Evolutionary conservation across 1,139 yeast species (phyloP).

Genomic region (Pichia kudriavzevii): DNA sequence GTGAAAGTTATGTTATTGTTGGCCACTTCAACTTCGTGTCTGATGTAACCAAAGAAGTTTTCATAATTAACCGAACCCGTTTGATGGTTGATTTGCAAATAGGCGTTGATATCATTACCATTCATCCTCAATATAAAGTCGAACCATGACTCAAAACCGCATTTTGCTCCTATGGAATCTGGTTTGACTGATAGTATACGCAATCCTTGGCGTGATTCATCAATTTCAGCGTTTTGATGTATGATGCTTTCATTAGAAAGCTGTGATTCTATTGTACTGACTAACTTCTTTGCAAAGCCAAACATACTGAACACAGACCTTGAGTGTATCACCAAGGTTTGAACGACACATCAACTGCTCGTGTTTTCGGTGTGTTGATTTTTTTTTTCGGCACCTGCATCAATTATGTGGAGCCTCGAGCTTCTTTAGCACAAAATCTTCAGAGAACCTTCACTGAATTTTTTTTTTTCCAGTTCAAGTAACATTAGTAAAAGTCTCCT

Average conservation of each 20-base stretch:
- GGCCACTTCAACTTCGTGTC: slow-evolving; percentile 29
- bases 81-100: slow-evolving; percentile 11
- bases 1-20: slow-evolving; percentile 42
- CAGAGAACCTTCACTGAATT: too few relatives aligned
- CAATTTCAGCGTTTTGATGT: slow-evolving; percentile 2
- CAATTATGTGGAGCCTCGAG: too few relatives aligned
- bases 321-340: too few relatives aligned
- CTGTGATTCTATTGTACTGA: slow-evolving; percentile 57
- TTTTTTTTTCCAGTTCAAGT: too few relatives aligned
- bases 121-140: slow-evolving; percentile 77
- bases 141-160: slow-evolving; percentile 74
- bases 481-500: not conserved
- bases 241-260: slow-evolving; percentile 20
- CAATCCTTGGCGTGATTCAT: slow-evolving; percentile 37
- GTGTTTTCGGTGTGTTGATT: too few relatives aligned
- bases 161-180: slow-evolving; percentile 35
- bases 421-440: too few relatives aligned
- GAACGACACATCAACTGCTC: too few relatives aligned
- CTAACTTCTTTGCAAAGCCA: slow-evolving; percentile 80
- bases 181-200: slow-evolving; percentile 45
- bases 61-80: slow-evolving; percentile 16
- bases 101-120: slow-evolving; percentile 48
- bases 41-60: slow-evolving; percentile 27
- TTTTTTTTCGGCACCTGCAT: too few relatives aligned
- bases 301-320: too few relatives aligned